Base-by-base conservation (phyloP, 164 flowering plant genomes). In the Vitis rotundifolia region DNA sequence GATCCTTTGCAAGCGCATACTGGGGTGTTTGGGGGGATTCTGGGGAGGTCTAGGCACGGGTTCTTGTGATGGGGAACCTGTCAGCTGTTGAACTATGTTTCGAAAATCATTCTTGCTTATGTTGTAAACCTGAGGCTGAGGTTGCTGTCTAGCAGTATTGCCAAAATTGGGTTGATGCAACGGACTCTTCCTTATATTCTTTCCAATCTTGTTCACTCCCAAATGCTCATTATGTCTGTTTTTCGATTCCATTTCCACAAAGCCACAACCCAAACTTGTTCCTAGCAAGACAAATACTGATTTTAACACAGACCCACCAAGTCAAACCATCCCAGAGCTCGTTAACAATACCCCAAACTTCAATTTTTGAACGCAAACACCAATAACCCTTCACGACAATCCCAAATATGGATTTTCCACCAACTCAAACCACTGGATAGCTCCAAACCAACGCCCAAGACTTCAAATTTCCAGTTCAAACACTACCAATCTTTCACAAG, bases 51-150 rank as follows among this genome's bases (percentile, higher is more conserved):
- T 88, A 18, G 90, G 88, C 28, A 75, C 68, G 8, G 85, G 83
- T 22, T 89, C 91, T 26, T 78, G 91, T 0, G 92, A 86, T 1
- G 99, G 98, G 0, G 99, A 95, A 67, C 99, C 99, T 0, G 99
- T 95, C 57, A 93, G 76, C 79, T 93, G 93, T 78, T 95, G 99
- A 61, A 95, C 99, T 57, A 95, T 80, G 70, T 76, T 85, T 16
- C 98, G 74, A 61, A 95, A 95, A 61, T 95, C 99, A 65, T 85
- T 89, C 92, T 91, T 95, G 86, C 91, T 93, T 44, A 95, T 90
- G 75, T 93, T 95, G 78, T 95, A 95, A 62, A 95, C 94, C 70
- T 90, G 97, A 50, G 99, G 97, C 67, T 89, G 99, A 52, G 98
- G 88, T 61, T 86, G 97, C 64, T 77, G 93, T 77, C 84, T 85